Evolutionary conservation across 768 basidiomycete genomes (phyloP), one percentile per base, ranked within the genome.

Genomic region (Serpula lacrymans): DNA sequence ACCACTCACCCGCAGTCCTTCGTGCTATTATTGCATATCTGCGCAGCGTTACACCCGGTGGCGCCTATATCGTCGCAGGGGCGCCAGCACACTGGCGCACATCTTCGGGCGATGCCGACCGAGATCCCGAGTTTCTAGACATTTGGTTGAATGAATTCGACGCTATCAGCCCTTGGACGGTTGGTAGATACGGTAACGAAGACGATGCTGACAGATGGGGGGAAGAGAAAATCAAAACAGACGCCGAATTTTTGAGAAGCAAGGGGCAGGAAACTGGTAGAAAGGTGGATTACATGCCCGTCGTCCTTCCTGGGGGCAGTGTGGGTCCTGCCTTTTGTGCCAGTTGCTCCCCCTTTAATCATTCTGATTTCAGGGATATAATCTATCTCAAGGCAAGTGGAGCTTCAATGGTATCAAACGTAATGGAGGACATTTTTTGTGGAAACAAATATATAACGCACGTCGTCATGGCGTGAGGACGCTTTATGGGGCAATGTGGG

Each of bases 401-500:
- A 70, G 62, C 3, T 78, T 77, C 59, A 91, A 92, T 50, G 79
- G 75, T 42, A 84, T 80, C 42, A 78, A 74, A 31, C 71, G 89
- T 4, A 71, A 80, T 16, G 85, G 86, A 3, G 89, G 89, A 1
- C 72, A 70, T 21, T 90, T 90, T 59, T 55, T 92, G 34, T 92
- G 87, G 84, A 70, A 77, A 41, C 88, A 91, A 56, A 65, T 91
- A 5, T 77, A 72, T 65, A 82, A 89, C 52, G 82, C 79, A 10
- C 74, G 72, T 20, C 66, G 71, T 32, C 72, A 73, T 21, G 79
- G 83, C 21, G 79, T 75, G 6, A 74, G 77, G 14, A 81, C 65
- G 6, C 74, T 89, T 39, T 90, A 90, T 47, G 82, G 83, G 17
- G 86, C 87, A 6, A 90, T 89, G 87, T 90, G 88, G 86, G 88